Evolutionary conservation across 441 rosid species (phyloP), one percentile per base, ranked within the genome.

Genomic region (Codiaeum variegatum): DNA sequence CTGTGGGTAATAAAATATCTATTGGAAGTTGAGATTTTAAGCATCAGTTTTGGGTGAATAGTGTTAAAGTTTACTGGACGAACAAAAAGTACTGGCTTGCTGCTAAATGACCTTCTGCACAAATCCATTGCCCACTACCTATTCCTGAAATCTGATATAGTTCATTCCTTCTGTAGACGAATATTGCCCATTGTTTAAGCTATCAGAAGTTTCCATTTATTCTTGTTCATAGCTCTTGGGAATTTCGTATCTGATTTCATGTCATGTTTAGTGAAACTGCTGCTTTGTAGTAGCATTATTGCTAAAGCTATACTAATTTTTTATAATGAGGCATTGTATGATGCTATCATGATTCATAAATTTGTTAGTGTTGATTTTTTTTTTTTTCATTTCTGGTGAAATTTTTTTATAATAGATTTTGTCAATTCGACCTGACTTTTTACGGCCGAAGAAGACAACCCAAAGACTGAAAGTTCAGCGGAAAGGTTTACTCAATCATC

Each of bases 401-500:
- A 75, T 78, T 83, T 77, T 75, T 76, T 75, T 74, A 77, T 79
- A 83, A 75, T 91, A 89, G 90, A 85, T 87, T 83, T 85, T 85
- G 80, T 80, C 85, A 83, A 80, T 82, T 82, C 90, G 12, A 81
- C 93, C 81, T 77, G 79, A 81, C 84, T 80, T 86, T 86, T 83
- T 82, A 79, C 70, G 90, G 73, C 88, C 74, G 84, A 89, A 83
- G 94, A 83, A 77, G 92, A 75, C 88, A 76, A 77, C 83, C 73
- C 82, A 85, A 79, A 76, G 87, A 85, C 85, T 80, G 83, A 89
- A 84, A 85, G 83, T 82, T 77, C 85, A 78, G 88, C 78, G 72
- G 85, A 81, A 84, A 83, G 89, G 86, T 83, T 88, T 83, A 76
- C 86, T 67, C 82, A 42, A 62, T 81, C 85, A 61, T 81, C 88